Conservation (phyloP, 2,329 filamentous ascomycete species). For the Stromatinia cepivora region DNA sequence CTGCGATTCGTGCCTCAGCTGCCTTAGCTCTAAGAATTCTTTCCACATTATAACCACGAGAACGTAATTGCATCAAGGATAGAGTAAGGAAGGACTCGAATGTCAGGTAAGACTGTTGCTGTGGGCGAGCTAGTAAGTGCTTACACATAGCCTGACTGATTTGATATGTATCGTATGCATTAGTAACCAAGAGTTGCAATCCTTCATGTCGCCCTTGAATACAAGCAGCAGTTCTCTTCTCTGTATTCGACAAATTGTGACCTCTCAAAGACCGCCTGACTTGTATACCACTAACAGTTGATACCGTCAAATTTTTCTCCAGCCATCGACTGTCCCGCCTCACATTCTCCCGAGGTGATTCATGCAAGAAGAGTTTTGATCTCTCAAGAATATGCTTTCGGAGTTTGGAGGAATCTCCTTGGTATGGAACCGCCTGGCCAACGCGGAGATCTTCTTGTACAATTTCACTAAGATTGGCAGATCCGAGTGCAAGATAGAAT, state of each 20-base stretch:
- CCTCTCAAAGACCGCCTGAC: slow-evolving; percentile 75
- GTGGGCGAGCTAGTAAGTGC: slow-evolving; percentile 76
- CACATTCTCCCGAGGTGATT: slow-evolving; percentile 68
- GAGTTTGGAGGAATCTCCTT: slow-evolving; percentile 66
- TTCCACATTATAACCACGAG: slow-evolving; percentile 94
- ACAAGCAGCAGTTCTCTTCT: slow-evolving; percentile 74
- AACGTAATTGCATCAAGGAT: slow-evolving; percentile 76
- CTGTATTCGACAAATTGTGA: slow-evolving; percentile 66
- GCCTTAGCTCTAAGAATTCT: slow-evolving; percentile 87
- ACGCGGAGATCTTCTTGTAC: slow-evolving; percentile 78
- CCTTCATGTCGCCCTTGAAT: slow-evolving; percentile 55
- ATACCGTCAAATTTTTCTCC: slow-evolving; percentile 77
- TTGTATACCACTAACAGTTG: slow-evolving; percentile 75
- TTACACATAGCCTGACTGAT: slow-evolving; percentile 85
- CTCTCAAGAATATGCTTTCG: slow-evolving; percentile 84
- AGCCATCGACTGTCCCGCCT: slow-evolving; percentile 89
- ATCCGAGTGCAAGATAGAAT: slow-evolving; percentile 82
- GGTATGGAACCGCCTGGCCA: slow-evolving; percentile 58
- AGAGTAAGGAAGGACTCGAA: slow-evolving; percentile 89
- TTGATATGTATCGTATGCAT: slow-evolving; percentile 81
- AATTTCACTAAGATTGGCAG: slow-evolving; percentile 70
- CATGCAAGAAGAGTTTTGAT: slow-evolving; percentile 85
- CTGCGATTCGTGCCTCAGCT: slow-evolving; percentile 82
- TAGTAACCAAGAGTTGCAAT: slow-evolving; percentile 70
- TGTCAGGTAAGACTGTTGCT: slow-evolving; percentile 84